Conservation (phyloP, 73 alveolate species). For the Tetrahymena borealis region DNA sequence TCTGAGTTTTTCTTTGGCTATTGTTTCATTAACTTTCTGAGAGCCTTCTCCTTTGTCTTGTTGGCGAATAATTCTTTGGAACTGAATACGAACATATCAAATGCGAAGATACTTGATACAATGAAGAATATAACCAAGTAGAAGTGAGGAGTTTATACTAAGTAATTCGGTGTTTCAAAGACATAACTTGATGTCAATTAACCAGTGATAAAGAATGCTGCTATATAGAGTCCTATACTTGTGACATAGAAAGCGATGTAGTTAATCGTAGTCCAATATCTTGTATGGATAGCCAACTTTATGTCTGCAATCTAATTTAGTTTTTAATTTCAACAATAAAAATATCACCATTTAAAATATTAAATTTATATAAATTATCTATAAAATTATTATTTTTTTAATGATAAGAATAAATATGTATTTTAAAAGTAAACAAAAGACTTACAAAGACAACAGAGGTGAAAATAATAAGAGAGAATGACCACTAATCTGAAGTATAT, state of each 20-base stretch:
- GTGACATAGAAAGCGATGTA: constrained; percentile 29
- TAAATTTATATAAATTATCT: not conserved
- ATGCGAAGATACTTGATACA: constrained; percentile 11
- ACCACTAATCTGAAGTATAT: constrained; percentile 46
- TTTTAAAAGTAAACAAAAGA: not conserved
- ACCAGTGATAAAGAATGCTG: constrained; percentile 51
- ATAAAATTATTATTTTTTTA: too few relatives aligned
- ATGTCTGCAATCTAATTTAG: constrained; percentile 35
- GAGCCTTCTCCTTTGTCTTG: not conserved
- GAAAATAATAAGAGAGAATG: constrained; percentile 44
- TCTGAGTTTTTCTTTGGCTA: not conserved
- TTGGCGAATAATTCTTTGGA: not conserved
- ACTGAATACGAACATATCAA: constrained; percentile 17
- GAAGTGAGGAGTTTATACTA: constrained; percentile 18
- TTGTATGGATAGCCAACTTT: constrained; percentile 45
- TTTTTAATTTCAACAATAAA: not conserved
- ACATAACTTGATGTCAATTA: constrained; percentile 7
- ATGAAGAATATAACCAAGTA: constrained; percentile 17
- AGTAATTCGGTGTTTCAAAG: constrained; percentile 14
- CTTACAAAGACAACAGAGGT: constrained; percentile 58
- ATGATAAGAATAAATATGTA: too few relatives aligned
- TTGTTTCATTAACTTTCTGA: not conserved
- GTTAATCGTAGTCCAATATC: constrained; percentile 39
- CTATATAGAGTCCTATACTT: constrained; percentile 47
- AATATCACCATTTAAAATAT: not conserved